Conservation (phyloP, 2,329 filamentous ascomycete genomes). For the Claviceps citrina region DNA sequence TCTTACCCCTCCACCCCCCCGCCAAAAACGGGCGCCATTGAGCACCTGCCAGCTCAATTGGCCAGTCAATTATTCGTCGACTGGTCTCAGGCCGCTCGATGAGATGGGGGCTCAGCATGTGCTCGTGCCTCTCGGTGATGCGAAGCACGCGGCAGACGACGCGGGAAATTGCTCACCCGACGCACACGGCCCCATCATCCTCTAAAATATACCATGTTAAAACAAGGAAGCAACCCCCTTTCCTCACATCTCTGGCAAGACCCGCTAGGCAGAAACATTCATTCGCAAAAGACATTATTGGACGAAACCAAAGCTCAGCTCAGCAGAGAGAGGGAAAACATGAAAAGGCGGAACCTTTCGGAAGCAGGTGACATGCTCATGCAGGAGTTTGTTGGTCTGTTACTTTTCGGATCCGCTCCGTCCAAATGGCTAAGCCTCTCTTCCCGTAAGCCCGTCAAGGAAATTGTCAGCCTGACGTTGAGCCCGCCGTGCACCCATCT, state of each 20-base stretch:
- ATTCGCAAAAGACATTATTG: too few relatives aligned
- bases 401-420: not conserved
- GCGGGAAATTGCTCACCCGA: constrained; percentile 4
- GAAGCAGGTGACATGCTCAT: not conserved
- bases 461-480: constrained; percentile 61
- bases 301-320: too few relatives aligned
- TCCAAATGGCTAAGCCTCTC: constrained; percentile 1
- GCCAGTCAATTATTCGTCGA: not conserved
- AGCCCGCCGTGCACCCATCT: constrained; percentile 44
- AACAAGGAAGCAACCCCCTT: too few relatives aligned
- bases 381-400: not conserved
- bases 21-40: not conserved
- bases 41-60: constrained; percentile 1
- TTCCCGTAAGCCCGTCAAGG: constrained; percentile 37
- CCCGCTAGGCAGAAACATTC: not conserved
- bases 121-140: not conserved
- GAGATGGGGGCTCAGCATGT: too few relatives aligned
- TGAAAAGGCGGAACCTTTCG: not conserved
- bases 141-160: not conserved
- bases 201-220: too few relatives aligned
- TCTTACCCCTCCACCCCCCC: constrained; percentile 1
- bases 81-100: too few relatives aligned
- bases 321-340: not conserved
- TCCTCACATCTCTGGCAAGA: too few relatives aligned
- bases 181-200: too few relatives aligned